Evolutionary conservation across 1,284 basidiomycete species (phyloP), one percentile per base, ranked within the genome.

Genomic region (Sporisorium exsertum): DNA sequence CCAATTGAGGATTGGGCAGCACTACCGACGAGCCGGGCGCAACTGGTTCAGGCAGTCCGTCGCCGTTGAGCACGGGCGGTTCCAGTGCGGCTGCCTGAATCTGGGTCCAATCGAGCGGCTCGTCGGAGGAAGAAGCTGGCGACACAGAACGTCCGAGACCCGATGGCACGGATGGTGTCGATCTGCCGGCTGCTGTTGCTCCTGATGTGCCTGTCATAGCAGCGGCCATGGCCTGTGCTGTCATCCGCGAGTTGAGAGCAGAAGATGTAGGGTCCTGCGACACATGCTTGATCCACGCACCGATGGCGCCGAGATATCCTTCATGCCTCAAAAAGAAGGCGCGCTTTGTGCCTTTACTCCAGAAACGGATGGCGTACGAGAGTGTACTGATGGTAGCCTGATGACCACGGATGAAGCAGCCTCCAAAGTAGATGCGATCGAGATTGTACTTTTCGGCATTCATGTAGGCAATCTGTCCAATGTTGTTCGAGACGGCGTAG

Each of bases 401-500:
- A 85, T 99, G 97, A 24, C 95, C 96, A 88, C 97, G 91, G 86
- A 99, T 99, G 87, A 99, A 99, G 87, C 94, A 98, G 3, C 97
- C 97, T 16, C 96, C 95, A 89, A 99, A 99, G 88, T 98, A 99
- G 79, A 99, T 98, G 81, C 94, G 91, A 82, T 98, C 94, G 64
- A 99, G 87, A 72, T 94, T 92, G 86, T 98, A 97, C 88, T 99
- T 98, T 86, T 99, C 97, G 53, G 97, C 97, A 84, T 99, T 99
- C 96, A 99, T 97, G 87, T 96, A 97, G 66, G 97, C 97, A 87
- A 99, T 98, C 87, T 99, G 97, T 6, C 97, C 97, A 80, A 99
- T 99, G 87, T 99, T 99, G 87, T 99, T 99, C 79, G 93, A 95
- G 70, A 99, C 91, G 18, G 95, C 96, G 86, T 98, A 99, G 32